Evolutionary conservation across 2,329 filamentous ascomycete species (phyloP).

Genomic region (Gremmenia infestans): DNA sequence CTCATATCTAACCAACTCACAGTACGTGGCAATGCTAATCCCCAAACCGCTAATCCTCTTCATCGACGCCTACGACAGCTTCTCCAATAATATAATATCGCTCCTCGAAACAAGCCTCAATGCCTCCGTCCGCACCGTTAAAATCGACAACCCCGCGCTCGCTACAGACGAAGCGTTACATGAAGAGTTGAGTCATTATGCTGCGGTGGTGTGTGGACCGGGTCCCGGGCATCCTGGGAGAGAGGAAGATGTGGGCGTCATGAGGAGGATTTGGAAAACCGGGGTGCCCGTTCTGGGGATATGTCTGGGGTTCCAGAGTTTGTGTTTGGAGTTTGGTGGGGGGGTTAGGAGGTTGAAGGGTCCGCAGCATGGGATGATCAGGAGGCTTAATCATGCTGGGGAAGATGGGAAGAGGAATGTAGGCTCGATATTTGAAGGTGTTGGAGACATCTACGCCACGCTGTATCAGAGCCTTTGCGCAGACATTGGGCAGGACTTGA

Average conservation of each 20-base stretch:
- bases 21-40: constrained; percentile 23
- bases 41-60: constrained; percentile 60
- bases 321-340: constrained; percentile 55
- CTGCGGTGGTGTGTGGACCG: constrained; percentile 85
- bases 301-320: constrained; percentile 66
- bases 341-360: constrained; percentile 49
- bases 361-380: constrained; percentile 58
- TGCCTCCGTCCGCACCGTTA: constrained; percentile 64
- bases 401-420: constrained; percentile 2
- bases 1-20: not conserved
- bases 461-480: constrained; percentile 39
- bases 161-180: constrained; percentile 42
- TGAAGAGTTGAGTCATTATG: constrained; percentile 55
- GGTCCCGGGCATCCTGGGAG: constrained; percentile 78
- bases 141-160: constrained; percentile 60
- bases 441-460: constrained; percentile 32
- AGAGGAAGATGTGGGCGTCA: constrained; percentile 74
- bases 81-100: constrained; percentile 89
- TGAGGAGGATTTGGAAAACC: constrained; percentile 69
- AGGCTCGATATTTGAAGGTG: constrained; percentile 24
- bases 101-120: constrained; percentile 67
- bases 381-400: constrained; percentile 46
- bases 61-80: constrained; percentile 94
- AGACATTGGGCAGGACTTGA: constrained; percentile 27
- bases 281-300: constrained; percentile 74